Evolutionary conservation across 495 filamentous ascomycete genomes (phyloP).

Genomic region (Penicillium ochrochloron): DNA sequence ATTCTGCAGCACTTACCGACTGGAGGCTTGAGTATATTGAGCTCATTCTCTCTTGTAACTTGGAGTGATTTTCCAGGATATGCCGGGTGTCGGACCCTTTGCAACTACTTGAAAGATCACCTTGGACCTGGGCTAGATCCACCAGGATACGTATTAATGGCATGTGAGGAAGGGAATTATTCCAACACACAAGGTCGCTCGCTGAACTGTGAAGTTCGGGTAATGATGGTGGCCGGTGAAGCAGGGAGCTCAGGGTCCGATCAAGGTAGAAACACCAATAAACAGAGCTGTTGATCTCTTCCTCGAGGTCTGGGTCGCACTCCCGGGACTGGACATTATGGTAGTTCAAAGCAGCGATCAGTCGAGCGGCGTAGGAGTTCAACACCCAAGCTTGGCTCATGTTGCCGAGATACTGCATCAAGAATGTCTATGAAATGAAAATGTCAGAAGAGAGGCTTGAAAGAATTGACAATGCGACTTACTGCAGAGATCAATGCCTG

Average conservation of each 20-base stretch:
- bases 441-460: background rate
- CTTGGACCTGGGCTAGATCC: conserved; percentile 35
- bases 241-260: conserved; percentile 33
- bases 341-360: conserved; percentile 33
- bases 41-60: conserved; percentile 29
- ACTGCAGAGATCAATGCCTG: conserved; percentile 37
- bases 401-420: conserved; percentile 36
- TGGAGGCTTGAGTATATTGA: conserved; percentile 27
- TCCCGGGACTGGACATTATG: conserved; percentile 23
- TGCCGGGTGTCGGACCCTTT: conserved; percentile 13
- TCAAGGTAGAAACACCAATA: conserved; percentile 42
- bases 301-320: conserved; percentile 11
- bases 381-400: conserved; percentile 35
- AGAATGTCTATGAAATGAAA: conserved; percentile 23
- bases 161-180: conserved; percentile 22
- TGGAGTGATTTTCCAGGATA: conserved; percentile 21
- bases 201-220: conserved; percentile 26
- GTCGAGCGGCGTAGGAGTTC: conserved; percentile 35
- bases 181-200: conserved; percentile 17
- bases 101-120: conserved; percentile 18
- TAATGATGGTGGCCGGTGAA: conserved; percentile 32
- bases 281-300: conserved; percentile 31
- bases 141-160: conserved; percentile 29
- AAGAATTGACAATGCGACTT: conserved; percentile 9
- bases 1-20: conserved; percentile 18